These are phyloP conservation scores for Tuber magnatum DNA, from an alignment of 495 filamentous ascomycete genomes.

Conservation along the genomic window DNA sequence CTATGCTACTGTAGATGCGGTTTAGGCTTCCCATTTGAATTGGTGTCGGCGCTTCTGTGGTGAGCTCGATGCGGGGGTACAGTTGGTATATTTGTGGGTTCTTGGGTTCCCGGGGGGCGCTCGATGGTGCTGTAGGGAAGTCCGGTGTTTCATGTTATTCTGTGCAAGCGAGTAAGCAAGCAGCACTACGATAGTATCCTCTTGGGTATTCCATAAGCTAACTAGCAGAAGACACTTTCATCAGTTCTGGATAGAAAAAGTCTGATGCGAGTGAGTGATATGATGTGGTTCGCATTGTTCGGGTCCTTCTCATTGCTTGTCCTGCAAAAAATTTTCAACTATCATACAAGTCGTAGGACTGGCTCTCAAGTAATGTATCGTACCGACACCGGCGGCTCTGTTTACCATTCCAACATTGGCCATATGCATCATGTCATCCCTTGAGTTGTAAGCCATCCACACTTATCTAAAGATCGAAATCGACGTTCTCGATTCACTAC, in stretches of 20 bases:
- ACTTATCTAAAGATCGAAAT: no score
- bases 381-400: neutral
- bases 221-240: neutral
- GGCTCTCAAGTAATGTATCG: neutral
- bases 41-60: neutral
- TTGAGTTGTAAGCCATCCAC: no score
- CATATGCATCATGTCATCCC: neutral
- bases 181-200: no score
- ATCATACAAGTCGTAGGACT: no score
- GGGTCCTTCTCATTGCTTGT: no score
- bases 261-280: neutral
- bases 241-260: neutral
- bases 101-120: neutral
- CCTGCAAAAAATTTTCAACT: no score
- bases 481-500: no score
- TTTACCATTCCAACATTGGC: neutral
- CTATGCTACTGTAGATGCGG: neutral
- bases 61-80: neutral
- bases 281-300: no score
- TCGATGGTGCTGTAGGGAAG: neutral
- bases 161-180: neutral
- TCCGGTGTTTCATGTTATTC: neutral
- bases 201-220: neutral
- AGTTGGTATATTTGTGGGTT: neutral
- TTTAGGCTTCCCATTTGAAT: neutral